Evolutionary conservation across 164 flowering plant species (phyloP).

Genomic region (Warburgia ugandensis): DNA sequence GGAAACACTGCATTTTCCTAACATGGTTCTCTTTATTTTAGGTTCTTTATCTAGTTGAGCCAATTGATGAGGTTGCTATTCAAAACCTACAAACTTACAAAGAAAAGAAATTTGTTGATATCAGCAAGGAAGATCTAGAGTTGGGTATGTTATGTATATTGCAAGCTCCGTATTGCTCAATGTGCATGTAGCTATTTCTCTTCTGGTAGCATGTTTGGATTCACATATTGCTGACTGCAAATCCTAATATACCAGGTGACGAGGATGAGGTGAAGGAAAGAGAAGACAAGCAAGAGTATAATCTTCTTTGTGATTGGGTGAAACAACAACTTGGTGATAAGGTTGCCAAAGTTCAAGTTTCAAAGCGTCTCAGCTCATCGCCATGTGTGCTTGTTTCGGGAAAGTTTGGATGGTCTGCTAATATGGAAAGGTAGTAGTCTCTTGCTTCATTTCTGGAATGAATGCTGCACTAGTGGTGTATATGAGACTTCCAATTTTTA

Average conservation of each 20-base stretch:
- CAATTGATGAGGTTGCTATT: constrained; percentile 96
- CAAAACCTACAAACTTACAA: constrained; percentile 93
- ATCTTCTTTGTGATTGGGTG: constrained; percentile 90
- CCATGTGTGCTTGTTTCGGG: constrained; percentile 99
- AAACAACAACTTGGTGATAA: constrained; percentile 95
- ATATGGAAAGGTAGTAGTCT: constrained; percentile 83
- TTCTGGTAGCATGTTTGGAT: background rate
- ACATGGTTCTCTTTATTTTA: constrained; percentile 15
- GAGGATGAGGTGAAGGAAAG: constrained; percentile 91
- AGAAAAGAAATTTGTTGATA: constrained; percentile 95
- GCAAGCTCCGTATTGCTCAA: too few relatives aligned
- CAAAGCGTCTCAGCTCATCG: constrained; percentile 86
- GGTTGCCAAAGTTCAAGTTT: constrained; percentile 93
- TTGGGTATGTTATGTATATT: constrained; percentile 75
- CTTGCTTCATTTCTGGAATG: background rate
- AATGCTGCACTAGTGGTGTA: background rate
- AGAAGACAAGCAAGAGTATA: constrained; percentile 72
- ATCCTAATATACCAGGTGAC: constrained; percentile 48
- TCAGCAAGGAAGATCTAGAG: constrained; percentile 97
- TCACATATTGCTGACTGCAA: background rate
- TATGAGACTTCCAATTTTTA: too few relatives aligned
- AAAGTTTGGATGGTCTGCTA: constrained; percentile 99
- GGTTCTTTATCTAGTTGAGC: constrained; percentile 89
- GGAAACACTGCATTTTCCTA: background rate
- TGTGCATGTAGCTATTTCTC: too few relatives aligned